Evolutionary conservation across 306 rosid genomes (phyloP).

Genomic region (Benincasa hispida): DNA sequence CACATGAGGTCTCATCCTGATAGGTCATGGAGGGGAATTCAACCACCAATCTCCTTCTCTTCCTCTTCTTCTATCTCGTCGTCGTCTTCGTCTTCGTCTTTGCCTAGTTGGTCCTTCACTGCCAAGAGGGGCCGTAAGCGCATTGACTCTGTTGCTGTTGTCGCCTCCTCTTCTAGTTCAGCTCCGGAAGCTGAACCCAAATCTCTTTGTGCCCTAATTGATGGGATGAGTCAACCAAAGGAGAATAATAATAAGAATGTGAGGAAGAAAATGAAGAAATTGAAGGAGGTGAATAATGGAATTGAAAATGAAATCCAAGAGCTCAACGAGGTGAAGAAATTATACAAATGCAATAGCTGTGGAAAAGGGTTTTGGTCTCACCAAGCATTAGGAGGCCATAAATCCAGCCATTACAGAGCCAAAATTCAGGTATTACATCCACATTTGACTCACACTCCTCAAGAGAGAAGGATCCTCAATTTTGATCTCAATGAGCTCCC

Average conservation of each 20-base stretch:
- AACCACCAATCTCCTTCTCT: background rate
- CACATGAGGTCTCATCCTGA: slow-evolving; percentile 33
- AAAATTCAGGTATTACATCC: background rate
- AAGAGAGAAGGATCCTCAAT: background rate
- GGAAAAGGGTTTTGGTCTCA: slow-evolving; percentile 15
- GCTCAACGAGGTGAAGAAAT: background rate
- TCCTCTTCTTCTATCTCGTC: background rate
- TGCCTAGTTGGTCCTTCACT: background rate
- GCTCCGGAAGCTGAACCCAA: background rate
- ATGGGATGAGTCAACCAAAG: too few relatives aligned
- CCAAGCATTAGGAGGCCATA: slow-evolving; percentile 44
- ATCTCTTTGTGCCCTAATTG: background rate
- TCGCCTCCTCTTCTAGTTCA: background rate
- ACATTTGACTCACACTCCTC: background rate
- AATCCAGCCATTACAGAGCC: slow-evolving; percentile 20
- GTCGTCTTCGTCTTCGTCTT: background rate
- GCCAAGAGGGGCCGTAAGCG: background rate
- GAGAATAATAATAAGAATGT: too few relatives aligned
- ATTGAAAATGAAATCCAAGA: background rate
- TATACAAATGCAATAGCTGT: slow-evolving; percentile 24
- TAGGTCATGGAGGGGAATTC: slow-evolving; percentile 21
- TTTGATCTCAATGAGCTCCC: slow-evolving; percentile 46
- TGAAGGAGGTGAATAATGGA: background rate
- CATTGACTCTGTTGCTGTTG: too few relatives aligned
- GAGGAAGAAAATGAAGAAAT: background rate